Evolutionary conservation across 176 grass and related monocot genomes (phyloP).

Genomic region (Rhipidocladum racemiflorum): DNA sequence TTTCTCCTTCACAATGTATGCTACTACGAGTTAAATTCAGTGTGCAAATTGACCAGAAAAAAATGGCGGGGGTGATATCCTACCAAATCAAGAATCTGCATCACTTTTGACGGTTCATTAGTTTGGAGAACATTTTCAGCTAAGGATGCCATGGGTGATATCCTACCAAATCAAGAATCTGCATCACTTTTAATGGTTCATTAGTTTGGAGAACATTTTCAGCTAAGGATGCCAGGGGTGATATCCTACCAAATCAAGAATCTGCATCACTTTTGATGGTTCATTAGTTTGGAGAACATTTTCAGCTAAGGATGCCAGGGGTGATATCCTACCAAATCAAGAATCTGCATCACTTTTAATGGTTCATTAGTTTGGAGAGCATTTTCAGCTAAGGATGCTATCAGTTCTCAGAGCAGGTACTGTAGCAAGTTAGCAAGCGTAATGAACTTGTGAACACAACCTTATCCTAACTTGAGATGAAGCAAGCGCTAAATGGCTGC

Average conservation of each 20-base stretch:
- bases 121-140: too few relatives aligned
- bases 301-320: neutral
- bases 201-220: too few relatives aligned
- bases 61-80: too few relatives aligned
- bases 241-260: neutral
- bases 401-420: neutral
- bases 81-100: too few relatives aligned
- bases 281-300: neutral
- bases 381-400: neutral
- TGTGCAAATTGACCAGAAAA: neutral
- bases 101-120: too few relatives aligned
- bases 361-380: neutral
- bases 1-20: neutral
- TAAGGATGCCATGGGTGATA: too few relatives aligned
- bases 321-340: neutral
- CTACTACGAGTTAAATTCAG: neutral
- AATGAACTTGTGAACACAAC: neutral
- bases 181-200: too few relatives aligned
- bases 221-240: too few relatives aligned
- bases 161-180: too few relatives aligned
- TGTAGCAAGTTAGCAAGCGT: neutral
- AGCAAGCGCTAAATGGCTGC: constrained; percentile 24
- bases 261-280: too few relatives aligned
- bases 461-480: neutral
- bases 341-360: too few relatives aligned